Conservation (phyloP, 495 filamentous ascomycete genomes). For the Penicillium riverlandense region DNA sequence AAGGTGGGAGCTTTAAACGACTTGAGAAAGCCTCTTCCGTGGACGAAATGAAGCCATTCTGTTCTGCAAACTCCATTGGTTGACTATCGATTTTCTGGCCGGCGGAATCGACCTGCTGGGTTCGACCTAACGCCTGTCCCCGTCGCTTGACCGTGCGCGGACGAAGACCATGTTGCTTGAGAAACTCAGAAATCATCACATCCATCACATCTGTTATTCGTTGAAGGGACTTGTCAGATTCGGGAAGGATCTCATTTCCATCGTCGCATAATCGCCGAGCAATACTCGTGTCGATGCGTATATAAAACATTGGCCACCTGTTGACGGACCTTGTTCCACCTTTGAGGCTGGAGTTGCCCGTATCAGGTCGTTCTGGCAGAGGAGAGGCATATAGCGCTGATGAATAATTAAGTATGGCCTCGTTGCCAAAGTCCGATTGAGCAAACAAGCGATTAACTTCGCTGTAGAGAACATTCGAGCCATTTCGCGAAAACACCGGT, state of each 20-base stretch:
- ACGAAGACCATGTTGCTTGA: conserved; percentile 59
- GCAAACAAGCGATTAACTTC: conserved; percentile 74
- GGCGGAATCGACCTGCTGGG: not conserved
- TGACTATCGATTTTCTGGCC: not conserved
- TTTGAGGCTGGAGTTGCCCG: conserved; percentile 50
- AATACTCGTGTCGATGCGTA: conserved; percentile 50
- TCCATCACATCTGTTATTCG: conserved; percentile 54
- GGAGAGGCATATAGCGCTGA: not conserved
- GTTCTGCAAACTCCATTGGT: not conserved
- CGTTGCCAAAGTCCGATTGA: conserved; percentile 70
- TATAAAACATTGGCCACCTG: conserved; percentile 85
- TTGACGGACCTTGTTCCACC: conserved; percentile 59
- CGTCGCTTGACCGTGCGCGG: conserved; percentile 31
- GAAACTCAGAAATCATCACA: conserved; percentile 57
- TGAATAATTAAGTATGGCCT: conserved; percentile 17
- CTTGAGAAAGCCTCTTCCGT: conserved; percentile 20
- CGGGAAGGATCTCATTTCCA: conserved; percentile 19
- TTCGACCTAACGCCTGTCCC: not conserved
- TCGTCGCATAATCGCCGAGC: conserved; percentile 7
- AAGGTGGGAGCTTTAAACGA: conserved; percentile 28
- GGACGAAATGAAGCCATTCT: not conserved
- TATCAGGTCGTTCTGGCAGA: conserved; percentile 34
- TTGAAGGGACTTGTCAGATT: conserved; percentile 39
- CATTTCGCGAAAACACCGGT: conserved; percentile 43
- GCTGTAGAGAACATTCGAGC: conserved; percentile 63